Conservation (phyloP, 768 basidiomycete genomes). For the Psilocybe tampanensis region DNA sequence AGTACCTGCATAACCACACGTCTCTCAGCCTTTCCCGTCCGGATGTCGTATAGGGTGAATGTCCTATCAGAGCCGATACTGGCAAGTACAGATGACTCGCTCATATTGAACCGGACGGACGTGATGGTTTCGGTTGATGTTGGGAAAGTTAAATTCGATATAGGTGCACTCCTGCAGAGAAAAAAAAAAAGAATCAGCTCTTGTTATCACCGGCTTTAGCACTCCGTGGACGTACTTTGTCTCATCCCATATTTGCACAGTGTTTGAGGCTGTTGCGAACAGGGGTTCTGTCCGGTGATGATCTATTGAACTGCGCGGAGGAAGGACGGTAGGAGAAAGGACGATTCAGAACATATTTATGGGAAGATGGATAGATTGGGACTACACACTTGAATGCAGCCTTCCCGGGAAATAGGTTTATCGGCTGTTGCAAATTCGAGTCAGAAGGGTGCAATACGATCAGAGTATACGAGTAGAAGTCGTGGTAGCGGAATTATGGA, state of each 20-base stretch:
- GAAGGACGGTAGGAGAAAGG: slow-evolving; percentile 7
- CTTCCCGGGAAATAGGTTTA: slow-evolving; percentile 83
- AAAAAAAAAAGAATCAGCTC: slow-evolving; percentile 5
- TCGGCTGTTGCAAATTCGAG: slow-evolving; percentile 48
- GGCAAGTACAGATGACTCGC: slow-evolving; percentile 93
- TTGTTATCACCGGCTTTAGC: neutral
- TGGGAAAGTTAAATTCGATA: slow-evolving; percentile 87
- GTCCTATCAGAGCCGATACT: slow-evolving; percentile 94
- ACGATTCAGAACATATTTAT: neutral
- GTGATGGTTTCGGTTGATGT: slow-evolving; percentile 88
- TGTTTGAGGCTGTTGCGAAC: slow-evolving; percentile 92
- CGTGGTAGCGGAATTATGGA: slow-evolving; percentile 6
- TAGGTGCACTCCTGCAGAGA: slow-evolving; percentile 67
- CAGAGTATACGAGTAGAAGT: slow-evolving; percentile 13
- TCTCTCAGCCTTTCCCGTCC: slow-evolving; percentile 95
- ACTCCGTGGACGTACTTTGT: slow-evolving; percentile 64
- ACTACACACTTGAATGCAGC: slow-evolving; percentile 82
- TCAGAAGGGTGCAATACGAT: neutral
- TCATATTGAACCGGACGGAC: slow-evolving; percentile 88
- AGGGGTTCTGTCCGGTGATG: slow-evolving; percentile 89
- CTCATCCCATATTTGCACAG: slow-evolving; percentile 98
- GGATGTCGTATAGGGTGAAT: slow-evolving; percentile 94
- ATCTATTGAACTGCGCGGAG: slow-evolving; percentile 75
- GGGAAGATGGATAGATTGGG: slow-evolving; percentile 1
- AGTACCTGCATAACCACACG: slow-evolving; percentile 85